These are phyloP conservation scores for Tremella fuciformis DNA, from an alignment of 768 basidiomycete genomes.

Conservation along the genomic window DNA sequence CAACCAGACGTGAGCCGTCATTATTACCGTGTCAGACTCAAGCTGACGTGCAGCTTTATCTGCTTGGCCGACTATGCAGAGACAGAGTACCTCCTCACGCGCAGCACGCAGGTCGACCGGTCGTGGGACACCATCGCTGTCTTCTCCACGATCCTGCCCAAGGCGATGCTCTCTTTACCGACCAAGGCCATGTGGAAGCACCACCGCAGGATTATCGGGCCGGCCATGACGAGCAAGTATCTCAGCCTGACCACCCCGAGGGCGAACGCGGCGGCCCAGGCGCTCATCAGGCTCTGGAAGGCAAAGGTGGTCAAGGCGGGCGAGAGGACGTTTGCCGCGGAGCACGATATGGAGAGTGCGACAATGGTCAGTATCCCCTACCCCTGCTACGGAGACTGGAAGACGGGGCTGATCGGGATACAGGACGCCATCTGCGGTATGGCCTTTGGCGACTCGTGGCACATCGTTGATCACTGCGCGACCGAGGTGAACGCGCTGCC, in stretches of 20 bases:
- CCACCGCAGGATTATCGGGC: constrained; percentile 36
- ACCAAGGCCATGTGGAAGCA: constrained; percentile 38
- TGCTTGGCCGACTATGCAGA: constrained; percentile 31
- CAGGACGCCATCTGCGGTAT: constrained; percentile 46
- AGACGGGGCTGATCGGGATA: too few species aligned
- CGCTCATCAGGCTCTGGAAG: constrained; percentile 31
- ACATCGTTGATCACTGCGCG: constrained; percentile 9
- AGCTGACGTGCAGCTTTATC: constrained; percentile 1
- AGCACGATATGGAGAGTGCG: constrained; percentile 32
- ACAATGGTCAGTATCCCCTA: constrained; percentile 26
- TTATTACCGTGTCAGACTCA: too few species aligned
- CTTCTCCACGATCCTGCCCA: constrained; percentile 33
- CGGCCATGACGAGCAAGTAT: constrained; percentile 44
- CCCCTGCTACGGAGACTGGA: background rate
- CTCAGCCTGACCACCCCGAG: constrained; percentile 32
- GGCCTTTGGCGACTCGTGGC: constrained; percentile 38
- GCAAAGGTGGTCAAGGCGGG: constrained; percentile 17
- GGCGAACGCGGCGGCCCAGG: constrained; percentile 21
- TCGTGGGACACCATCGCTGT: constrained; percentile 21
- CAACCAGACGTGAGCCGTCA: constrained; percentile 21
- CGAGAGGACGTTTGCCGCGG: constrained; percentile 20
- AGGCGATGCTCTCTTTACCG: constrained; percentile 32
- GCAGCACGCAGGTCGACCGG: constrained; percentile 30
- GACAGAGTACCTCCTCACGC: constrained; percentile 24
- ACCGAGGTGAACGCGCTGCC: constrained; percentile 14